Percentiles rank a stretch among this genome's conserved stretches.
These are phyloP conservation scores for Huntiella omanensis DNA, from an alignment of 2,329 filamentous ascomycete species.

Conservation along the genomic window DNA sequence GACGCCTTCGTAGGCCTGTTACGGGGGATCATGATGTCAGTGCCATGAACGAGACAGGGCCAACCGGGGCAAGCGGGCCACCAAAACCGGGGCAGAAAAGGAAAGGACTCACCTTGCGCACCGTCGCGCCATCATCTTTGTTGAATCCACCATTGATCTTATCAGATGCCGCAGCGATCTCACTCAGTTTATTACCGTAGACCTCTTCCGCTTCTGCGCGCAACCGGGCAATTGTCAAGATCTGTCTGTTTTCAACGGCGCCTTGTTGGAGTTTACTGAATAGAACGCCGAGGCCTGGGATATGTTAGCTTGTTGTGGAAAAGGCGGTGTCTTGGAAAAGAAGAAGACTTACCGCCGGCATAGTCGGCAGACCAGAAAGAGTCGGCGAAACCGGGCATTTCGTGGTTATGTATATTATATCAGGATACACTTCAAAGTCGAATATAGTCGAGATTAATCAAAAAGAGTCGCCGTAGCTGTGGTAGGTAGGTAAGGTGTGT, in stretches of 20 bases:
- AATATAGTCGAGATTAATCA: too few relatives aligned
- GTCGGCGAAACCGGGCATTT: slow-evolving; percentile 75
- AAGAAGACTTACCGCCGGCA: slow-evolving; percentile 51
- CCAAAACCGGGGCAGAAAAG: slow-evolving; percentile 1
- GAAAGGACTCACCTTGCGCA: slow-evolving; percentile 56
- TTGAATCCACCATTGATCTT: slow-evolving; percentile 68
- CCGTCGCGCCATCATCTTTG: slow-evolving; percentile 86
- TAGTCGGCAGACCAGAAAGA: slow-evolving; percentile 98
- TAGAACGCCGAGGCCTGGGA: slow-evolving; percentile 63
- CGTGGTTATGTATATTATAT: slow-evolving; percentile 17
- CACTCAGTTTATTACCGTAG: slow-evolving; percentile 62
- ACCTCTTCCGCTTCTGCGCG: slow-evolving; percentile 87
- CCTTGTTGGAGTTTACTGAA: slow-evolving; percentile 96
- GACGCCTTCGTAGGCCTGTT: slow-evolving; percentile 80
- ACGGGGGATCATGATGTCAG: not conserved
- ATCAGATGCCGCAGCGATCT: slow-evolving; percentile 68
- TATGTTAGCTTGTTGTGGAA: not conserved
- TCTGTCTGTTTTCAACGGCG: slow-evolving; percentile 82
- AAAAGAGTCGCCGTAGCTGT: too few relatives aligned
- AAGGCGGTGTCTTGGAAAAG: not conserved
- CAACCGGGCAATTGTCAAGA: slow-evolving; percentile 79
- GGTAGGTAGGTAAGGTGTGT: too few relatives aligned
- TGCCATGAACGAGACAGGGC: not conserved
- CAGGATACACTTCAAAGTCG: too few relatives aligned
- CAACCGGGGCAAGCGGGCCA: not conserved